Evolutionary conservation across 192 early-diverging fungal species (phyloP).

Genomic region (Entophlyctis luteolus): DNA sequence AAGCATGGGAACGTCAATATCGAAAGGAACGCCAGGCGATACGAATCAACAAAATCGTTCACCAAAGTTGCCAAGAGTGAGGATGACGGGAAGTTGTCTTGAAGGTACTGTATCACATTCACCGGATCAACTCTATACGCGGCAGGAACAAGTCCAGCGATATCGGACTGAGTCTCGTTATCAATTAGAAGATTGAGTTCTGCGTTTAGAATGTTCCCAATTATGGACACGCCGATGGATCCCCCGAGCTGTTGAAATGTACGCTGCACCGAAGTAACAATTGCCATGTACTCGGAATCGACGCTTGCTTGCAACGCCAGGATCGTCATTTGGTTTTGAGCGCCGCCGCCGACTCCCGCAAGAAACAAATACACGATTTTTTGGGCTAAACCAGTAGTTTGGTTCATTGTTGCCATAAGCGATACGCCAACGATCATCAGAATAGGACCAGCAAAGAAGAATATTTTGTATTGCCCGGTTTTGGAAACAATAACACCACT

Average conservation of each 20-base stretch:
- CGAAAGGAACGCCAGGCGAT: slow-evolving; percentile 7
- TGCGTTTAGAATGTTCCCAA: slow-evolving; percentile 34
- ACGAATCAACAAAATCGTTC: slow-evolving; percentile 18
- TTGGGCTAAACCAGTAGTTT: slow-evolving; percentile 8
- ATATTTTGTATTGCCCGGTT: slow-evolving; percentile 27
- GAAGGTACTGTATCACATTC: slow-evolving; percentile 8
- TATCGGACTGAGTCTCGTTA: background rate
- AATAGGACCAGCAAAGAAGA: slow-evolving; percentile 27
- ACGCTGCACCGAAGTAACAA: slow-evolving; percentile 23
- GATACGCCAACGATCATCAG: slow-evolving; percentile 21
- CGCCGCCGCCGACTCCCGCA: slow-evolving; percentile 28
- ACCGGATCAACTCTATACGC: background rate
- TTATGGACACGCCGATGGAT: slow-evolving; percentile 33
- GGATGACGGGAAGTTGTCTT: background rate
- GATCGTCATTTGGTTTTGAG: slow-evolving; percentile 21
- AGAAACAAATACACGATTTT: slow-evolving; percentile 28
- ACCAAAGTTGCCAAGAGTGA: slow-evolving; percentile 19
- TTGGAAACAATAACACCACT: slow-evolving; percentile 11
- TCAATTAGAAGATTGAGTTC: slow-evolving; percentile 1
- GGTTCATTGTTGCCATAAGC: slow-evolving; percentile 21
- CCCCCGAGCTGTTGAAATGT: slow-evolving; percentile 33
- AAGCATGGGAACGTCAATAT: slow-evolving; percentile 34
- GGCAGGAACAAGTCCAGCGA: background rate
- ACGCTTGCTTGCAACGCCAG: slow-evolving; percentile 30
- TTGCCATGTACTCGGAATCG: slow-evolving; percentile 21